Evolutionary conservation across 371 early-diverging fungal genomes (phyloP).

Genomic region (Mucor mucedo): DNA sequence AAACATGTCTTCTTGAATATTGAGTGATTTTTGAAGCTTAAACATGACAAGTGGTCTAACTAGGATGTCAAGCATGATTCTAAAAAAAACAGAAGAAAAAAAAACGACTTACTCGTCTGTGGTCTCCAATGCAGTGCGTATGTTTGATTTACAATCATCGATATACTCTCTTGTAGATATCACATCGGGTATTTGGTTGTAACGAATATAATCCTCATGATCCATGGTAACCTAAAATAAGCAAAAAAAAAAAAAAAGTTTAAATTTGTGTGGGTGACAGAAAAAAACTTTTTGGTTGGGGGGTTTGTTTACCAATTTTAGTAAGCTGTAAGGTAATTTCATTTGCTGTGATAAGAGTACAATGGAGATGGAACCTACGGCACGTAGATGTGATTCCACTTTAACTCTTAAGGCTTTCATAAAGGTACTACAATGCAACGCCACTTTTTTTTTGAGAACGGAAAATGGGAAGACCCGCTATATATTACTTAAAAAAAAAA

Average conservation of each 20-base stretch:
- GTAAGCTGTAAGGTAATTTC: slow-evolving; percentile 25
- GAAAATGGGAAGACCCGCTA: too few relatives aligned
- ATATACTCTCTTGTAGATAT: slow-evolving; percentile 12
- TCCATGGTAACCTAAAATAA: slow-evolving; percentile 1
- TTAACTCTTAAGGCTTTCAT: slow-evolving; percentile 1
- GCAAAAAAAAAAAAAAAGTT: not conserved
- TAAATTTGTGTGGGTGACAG: not conserved
- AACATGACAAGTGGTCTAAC: slow-evolving; percentile 17
- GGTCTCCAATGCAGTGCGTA: not conserved
- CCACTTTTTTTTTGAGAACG: too few relatives aligned
- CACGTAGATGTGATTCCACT: not conserved
- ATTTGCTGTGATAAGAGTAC: slow-evolving; percentile 14
- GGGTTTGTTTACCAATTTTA: slow-evolving; percentile 24
- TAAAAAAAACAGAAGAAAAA: not conserved
- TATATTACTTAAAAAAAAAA: too few relatives aligned
- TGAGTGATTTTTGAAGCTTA: slow-evolving; percentile 26
- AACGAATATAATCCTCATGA: slow-evolving; percentile 1
- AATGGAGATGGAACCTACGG: slow-evolving; percentile 9
- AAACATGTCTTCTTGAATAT: slow-evolving; percentile 30
- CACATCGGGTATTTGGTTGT: slow-evolving; percentile 16
- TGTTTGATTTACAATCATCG: not conserved
- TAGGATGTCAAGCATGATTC: too few relatives aligned
- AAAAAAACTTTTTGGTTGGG: not conserved
- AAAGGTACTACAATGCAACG: not conserved
- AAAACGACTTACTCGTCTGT: slow-evolving; percentile 18